Percentiles rank a stretch among this genome's conserved stretches.
Evolutionary conservation across 192 early-diverging fungal species (phyloP).

Genomic region (Rhizophlyctis rosea): DNA sequence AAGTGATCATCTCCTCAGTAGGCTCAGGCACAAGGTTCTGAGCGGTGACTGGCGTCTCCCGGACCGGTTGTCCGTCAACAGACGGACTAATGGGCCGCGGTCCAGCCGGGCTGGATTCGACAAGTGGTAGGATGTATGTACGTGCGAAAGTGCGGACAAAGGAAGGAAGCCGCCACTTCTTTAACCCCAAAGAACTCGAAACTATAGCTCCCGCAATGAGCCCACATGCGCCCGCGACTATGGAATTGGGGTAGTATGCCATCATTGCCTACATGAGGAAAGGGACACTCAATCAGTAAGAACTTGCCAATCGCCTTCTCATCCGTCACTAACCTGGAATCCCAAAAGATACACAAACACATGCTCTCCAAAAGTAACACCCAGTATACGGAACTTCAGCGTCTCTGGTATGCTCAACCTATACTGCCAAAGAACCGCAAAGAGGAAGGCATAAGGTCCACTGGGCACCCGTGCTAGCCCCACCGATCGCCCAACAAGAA

Average conservation of each 20-base stretch:
- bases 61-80: slow-evolving; percentile 14
- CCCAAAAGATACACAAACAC: slow-evolving; percentile 30
- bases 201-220: slow-evolving; percentile 29
- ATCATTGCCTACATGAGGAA: no score
- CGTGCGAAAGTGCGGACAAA: neutral
- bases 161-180: slow-evolving; percentile 25
- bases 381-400: slow-evolving; percentile 27
- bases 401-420: slow-evolving; percentile 22
- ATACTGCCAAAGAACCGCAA: slow-evolving; percentile 32
- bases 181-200: slow-evolving; percentile 17
- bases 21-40: slow-evolving; percentile 13
- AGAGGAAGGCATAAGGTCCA: slow-evolving; percentile 36
- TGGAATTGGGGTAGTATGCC: slow-evolving; percentile 31
- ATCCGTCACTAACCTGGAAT: slow-evolving; percentile 35
- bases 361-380: slow-evolving; percentile 30
- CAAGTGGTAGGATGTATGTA: neutral
- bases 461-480: slow-evolving; percentile 11
- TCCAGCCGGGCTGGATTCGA: slow-evolving; percentile 1
- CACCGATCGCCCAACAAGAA: neutral
- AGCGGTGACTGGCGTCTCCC: slow-evolving; percentile 5
- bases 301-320: no score
- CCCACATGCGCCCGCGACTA: slow-evolving; percentile 21
- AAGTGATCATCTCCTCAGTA: slow-evolving; percentile 10
- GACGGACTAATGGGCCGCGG: slow-evolving; percentile 7
- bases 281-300: no score